Conservation (phyloP, 768 basidiomycete genomes). For the Agrocybe praecox region DNA sequence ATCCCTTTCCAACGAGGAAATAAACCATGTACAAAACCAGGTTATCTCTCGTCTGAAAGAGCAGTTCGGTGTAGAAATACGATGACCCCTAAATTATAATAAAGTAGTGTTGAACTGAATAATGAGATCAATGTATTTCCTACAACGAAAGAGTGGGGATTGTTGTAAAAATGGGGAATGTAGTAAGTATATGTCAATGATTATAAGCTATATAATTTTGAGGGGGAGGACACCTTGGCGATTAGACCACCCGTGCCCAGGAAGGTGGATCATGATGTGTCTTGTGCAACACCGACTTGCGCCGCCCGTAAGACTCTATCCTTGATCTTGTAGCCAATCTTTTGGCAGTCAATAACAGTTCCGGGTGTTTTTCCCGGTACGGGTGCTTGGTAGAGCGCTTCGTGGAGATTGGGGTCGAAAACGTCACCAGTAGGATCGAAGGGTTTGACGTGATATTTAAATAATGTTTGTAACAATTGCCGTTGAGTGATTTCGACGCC, state of each 20-base stretch:
- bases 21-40: constrained; percentile 73
- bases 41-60: constrained; percentile 58
- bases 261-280: constrained; percentile 14
- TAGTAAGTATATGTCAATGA: constrained; percentile 4
- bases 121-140: constrained; percentile 11
- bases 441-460: constrained; percentile 88
- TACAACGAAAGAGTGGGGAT: constrained; percentile 23
- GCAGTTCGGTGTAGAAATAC: constrained; percentile 84
- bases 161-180: constrained; percentile 14
- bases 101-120: constrained; percentile 10
- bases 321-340: constrained; percentile 93
- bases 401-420: constrained; percentile 95
- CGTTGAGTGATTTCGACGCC: constrained; percentile 95
- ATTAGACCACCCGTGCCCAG: constrained; percentile 2
- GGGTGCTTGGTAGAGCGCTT: constrained; percentile 93
- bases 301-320: constrained; percentile 91
- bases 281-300: constrained; percentile 92
- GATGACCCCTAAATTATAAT: constrained; percentile 45
- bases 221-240: neutral
- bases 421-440: constrained; percentile 91
- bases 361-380: constrained; percentile 90
- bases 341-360: constrained; percentile 88
- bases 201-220: constrained; percentile 27
- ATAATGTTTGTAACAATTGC: constrained; percentile 84
- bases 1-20: constrained; percentile 88